Conservation (phyloP, 1,284 basidiomycete genomes). For the Agaricales sp. region DNA sequence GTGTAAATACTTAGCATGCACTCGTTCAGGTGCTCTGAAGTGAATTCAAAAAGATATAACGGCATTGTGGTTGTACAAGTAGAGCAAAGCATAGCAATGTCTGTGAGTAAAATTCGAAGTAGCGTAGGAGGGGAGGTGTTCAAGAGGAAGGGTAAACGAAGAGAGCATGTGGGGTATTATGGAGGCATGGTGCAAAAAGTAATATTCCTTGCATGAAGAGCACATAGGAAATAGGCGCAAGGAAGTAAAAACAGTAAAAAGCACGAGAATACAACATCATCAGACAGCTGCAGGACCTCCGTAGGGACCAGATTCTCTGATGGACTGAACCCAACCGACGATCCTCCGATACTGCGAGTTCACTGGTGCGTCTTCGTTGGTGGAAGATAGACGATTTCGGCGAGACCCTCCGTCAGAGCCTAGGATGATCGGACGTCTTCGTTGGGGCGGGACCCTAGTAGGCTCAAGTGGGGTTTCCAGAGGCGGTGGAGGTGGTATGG, state of each 20-base stretch:
- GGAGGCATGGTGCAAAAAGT: neutral
- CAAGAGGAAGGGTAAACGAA: too few species aligned
- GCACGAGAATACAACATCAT: neutral
- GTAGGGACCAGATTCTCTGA: neutral
- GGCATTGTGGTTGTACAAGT: neutral
- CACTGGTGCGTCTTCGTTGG: neutral
- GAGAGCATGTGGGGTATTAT: too few species aligned
- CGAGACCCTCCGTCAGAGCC: neutral
- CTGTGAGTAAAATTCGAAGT: too few species aligned
- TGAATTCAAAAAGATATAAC: too few species aligned
- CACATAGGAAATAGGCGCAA: neutral
- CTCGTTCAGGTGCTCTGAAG: too few species aligned
- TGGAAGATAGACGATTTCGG: neutral
- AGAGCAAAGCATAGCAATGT: neutral
- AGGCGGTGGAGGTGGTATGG: neutral
- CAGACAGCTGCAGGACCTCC: neutral
- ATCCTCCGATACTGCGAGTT: neutral
- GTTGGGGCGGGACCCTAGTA: neutral
- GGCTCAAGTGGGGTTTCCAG: neutral
- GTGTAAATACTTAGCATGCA: neutral
- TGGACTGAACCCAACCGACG: neutral
- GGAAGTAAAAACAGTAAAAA: neutral
- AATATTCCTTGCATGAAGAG: neutral
- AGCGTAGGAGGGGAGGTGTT: too few species aligned
- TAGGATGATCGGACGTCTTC: neutral